These are phyloP conservation scores for Viola odorata DNA, from an alignment of 345 rosid genomes.

Conservation along the genomic window DNA sequence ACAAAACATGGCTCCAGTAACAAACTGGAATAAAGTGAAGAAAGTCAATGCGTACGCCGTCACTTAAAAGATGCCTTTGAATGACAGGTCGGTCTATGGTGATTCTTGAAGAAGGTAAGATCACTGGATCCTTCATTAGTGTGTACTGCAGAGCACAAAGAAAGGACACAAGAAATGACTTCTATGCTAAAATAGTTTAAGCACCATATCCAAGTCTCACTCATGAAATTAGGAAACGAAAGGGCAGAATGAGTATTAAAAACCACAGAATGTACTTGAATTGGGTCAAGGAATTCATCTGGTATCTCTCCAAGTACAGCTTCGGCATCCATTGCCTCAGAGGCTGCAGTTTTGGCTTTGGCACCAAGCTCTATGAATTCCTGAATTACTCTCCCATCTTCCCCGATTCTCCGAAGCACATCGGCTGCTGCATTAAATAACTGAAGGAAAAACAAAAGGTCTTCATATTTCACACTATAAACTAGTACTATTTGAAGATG, in stretches of 20 bases:
- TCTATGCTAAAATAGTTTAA: neutral
- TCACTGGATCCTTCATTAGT: conserved; percentile 97
- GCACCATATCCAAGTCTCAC: too few relatives aligned
- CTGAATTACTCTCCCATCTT: conserved; percentile 61
- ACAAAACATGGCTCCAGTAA: neutral
- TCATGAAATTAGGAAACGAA: too few relatives aligned
- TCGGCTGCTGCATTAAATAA: conserved; percentile 81
- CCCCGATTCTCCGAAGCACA: conserved; percentile 75
- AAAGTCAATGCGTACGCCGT: conserved; percentile 37
- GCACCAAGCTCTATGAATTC: conserved; percentile 76
- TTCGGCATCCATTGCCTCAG: conserved; percentile 95
- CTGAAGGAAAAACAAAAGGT: conserved; percentile 34
- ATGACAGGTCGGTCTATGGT: conserved; percentile 86
- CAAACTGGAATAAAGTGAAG: neutral
- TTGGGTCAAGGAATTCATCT: conserved; percentile 98
- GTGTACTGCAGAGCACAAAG: conserved; percentile 47
- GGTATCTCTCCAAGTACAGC: conserved; percentile 93
- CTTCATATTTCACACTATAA: neutral
- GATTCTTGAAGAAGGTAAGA: conserved; percentile 85
- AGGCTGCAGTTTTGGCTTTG: conserved; percentile 83
- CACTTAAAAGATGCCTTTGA: conserved; percentile 98
- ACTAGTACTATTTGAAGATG: neutral
- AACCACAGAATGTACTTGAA: conserved; percentile 41
- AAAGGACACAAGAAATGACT: neutral
- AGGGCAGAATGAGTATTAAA: too few relatives aligned